Evolutionary conservation across 768 basidiomycete genomes (phyloP).

Genomic region (Gymnopilus junonius): DNA sequence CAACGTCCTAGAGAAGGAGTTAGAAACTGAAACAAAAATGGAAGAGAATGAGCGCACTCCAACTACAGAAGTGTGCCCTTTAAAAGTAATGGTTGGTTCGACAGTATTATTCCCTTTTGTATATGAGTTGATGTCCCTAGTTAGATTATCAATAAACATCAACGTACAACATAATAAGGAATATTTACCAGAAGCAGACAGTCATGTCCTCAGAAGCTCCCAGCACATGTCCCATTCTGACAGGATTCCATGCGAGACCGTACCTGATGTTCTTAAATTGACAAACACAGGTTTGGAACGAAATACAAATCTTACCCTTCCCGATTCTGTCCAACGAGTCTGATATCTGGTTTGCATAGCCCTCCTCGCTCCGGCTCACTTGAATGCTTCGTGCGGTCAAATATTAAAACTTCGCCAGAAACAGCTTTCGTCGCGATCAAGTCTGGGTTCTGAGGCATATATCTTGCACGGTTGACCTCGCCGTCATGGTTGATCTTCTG

Average conservation of each 20-base stretch:
- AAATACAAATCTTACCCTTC: constrained; percentile 86
- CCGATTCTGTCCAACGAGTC: constrained; percentile 85
- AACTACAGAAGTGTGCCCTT: constrained; percentile 90
- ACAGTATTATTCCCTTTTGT: constrained; percentile 75
- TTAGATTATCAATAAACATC: background rate
- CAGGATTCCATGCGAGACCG: constrained; percentile 91
- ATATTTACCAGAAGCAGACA: constrained; percentile 85
- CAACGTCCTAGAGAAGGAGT: constrained; percentile 74
- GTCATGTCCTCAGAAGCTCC: constrained; percentile 97
- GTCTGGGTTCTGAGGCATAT: constrained; percentile 99
- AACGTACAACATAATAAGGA: background rate
- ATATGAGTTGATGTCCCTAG: constrained; percentile 92
- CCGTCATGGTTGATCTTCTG: constrained; percentile 95
- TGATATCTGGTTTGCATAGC: constrained; percentile 88
- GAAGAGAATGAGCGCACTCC: constrained; percentile 60
- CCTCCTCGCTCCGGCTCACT: constrained; percentile 89
- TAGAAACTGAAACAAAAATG: constrained; percentile 3
- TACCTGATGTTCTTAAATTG: constrained; percentile 54
- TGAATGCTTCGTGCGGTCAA: constrained; percentile 96
- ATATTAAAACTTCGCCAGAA: constrained; percentile 90
- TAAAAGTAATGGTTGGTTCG: constrained; percentile 85
- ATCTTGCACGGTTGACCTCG: constrained; percentile 96
- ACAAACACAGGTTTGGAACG: background rate
- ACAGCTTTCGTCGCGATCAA: constrained; percentile 95
- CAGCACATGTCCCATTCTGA: constrained; percentile 81